These are phyloP conservation scores for Podosphaera xanthii DNA, from an alignment of 2,329 filamentous ascomycete species.

Conservation along the genomic window DNA sequence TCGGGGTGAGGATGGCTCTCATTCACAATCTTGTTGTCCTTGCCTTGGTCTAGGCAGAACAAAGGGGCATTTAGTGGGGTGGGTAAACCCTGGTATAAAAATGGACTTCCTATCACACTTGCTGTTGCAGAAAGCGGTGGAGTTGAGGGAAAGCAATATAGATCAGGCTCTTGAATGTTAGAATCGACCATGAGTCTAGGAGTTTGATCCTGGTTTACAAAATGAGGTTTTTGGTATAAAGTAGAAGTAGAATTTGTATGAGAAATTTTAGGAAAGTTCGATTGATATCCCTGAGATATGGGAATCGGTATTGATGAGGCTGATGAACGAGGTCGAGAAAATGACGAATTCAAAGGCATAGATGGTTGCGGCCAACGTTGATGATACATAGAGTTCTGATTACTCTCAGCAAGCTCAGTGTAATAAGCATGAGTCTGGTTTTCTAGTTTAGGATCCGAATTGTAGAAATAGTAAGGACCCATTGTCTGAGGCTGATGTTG, in stretches of 20 bases:
- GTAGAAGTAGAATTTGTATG: conserved; percentile 55
- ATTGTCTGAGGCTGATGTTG: conserved; percentile 26
- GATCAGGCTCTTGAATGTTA: conserved; percentile 38
- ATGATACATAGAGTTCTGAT: conserved; percentile 28
- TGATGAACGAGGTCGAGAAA: conserved; percentile 41
- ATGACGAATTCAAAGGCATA: conserved; percentile 38
- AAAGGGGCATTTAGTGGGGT: conserved; percentile 69
- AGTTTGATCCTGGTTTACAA: conserved; percentile 36
- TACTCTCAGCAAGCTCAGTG: conserved; percentile 30
- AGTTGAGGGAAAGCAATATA: conserved; percentile 57
- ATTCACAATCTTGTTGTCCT: conserved; percentile 44
- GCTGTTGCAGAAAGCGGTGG: conserved; percentile 69
- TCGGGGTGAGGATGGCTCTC: conserved; percentile 53
- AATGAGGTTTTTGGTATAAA: conserved; percentile 50
- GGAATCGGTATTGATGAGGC: conserved; percentile 32
- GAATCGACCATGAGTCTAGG: conserved; percentile 48
- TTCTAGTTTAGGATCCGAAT: conserved; percentile 50
- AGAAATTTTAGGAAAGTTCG: conserved; percentile 28
- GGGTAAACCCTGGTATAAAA: conserved; percentile 50
- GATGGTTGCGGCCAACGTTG: conserved; percentile 28
- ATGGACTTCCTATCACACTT: conserved; percentile 71
- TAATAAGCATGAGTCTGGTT: conserved; percentile 56
- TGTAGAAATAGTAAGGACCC: conserved; percentile 72
- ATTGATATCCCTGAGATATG: conserved; percentile 12
- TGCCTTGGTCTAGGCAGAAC: conserved; percentile 44